Evolutionary conservation across 179 eudicot species (phyloP).

Genomic region (Silene vulgaris): DNA sequence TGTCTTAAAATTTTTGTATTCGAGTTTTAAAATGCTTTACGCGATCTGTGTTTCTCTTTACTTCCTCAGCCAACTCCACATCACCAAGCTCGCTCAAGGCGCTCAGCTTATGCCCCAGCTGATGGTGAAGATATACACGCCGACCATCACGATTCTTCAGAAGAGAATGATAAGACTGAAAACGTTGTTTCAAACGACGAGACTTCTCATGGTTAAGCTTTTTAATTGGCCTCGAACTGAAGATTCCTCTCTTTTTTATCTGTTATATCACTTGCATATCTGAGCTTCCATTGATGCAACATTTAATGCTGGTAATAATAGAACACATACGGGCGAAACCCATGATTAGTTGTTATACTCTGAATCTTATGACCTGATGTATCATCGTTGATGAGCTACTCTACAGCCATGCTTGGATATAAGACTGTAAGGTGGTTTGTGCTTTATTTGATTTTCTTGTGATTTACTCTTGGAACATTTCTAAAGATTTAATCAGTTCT

Average conservation of each 20-base stretch:
- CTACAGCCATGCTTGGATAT: constrained; percentile 13
- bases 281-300: neutral
- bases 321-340: neutral
- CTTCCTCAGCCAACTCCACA: constrained; percentile 60
- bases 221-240: constrained; percentile 11
- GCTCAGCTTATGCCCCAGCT: constrained; percentile 49
- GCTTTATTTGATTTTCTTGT: neutral
- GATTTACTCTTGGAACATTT: neutral
- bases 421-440: neutral
- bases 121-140: constrained; percentile 46
- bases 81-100: constrained; percentile 54
- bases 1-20: neutral
- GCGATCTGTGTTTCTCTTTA: neutral
- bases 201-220: constrained; percentile 21
- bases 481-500: neutral
- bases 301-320: constrained; percentile 12
- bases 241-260: constrained; percentile 4
- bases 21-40: neutral
- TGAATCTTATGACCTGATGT: constrained; percentile 13
- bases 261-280: neutral
- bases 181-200: constrained; percentile 16
- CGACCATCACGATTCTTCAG: constrained; percentile 26
- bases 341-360: neutral
- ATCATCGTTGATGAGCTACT: neutral
- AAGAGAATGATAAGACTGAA: constrained; percentile 25